Evolutionary conservation across 2,329 filamentous ascomycete species (phyloP).

Genomic region (Talaromyces sp.): DNA sequence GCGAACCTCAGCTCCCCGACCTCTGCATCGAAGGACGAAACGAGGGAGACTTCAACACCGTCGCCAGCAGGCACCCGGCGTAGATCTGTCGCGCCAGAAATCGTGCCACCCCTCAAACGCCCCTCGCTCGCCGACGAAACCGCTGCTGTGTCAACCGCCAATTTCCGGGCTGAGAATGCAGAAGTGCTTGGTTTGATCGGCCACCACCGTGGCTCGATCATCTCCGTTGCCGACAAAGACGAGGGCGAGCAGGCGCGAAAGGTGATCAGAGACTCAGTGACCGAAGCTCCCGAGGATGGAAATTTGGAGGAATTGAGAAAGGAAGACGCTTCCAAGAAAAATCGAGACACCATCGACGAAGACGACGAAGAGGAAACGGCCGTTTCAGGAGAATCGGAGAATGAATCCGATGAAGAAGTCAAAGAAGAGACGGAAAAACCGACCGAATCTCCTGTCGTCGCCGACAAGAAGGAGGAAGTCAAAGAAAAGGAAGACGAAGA

Average conservation of each 20-base stretch:
- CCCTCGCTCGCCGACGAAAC: constrained; percentile 28
- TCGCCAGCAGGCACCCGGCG: constrained; percentile 14
- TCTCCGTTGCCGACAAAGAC: constrained; percentile 27
- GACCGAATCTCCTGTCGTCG: not conserved
- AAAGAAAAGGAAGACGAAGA: not conserved
- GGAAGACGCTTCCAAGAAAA: constrained; percentile 19
- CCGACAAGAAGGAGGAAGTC: not conserved
- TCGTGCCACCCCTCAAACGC: constrained; percentile 18
- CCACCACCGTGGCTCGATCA: constrained; percentile 32
- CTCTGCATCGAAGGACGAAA: constrained; percentile 13
- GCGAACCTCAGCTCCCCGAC: not conserved
- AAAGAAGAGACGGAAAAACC: constrained; percentile 7
- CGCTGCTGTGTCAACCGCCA: constrained; percentile 32
- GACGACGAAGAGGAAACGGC: constrained; percentile 18
- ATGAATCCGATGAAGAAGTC: constrained; percentile 9
- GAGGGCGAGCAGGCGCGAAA: constrained; percentile 29
- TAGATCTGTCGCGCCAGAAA: constrained; percentile 26
- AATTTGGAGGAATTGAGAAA: constrained; percentile 24
- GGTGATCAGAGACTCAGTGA: constrained; percentile 34
- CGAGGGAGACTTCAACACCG: constrained; percentile 11
- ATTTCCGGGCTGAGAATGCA: constrained; percentile 32
- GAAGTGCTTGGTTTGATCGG: constrained; percentile 30
- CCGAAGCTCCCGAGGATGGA: constrained; percentile 18
- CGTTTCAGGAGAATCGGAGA: constrained; percentile 15
- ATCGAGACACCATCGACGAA: constrained; percentile 12